These are phyloP conservation scores for Picea sitchensis DNA, from an alignment of 75 land plant species.

Conservation along the genomic window DNA sequence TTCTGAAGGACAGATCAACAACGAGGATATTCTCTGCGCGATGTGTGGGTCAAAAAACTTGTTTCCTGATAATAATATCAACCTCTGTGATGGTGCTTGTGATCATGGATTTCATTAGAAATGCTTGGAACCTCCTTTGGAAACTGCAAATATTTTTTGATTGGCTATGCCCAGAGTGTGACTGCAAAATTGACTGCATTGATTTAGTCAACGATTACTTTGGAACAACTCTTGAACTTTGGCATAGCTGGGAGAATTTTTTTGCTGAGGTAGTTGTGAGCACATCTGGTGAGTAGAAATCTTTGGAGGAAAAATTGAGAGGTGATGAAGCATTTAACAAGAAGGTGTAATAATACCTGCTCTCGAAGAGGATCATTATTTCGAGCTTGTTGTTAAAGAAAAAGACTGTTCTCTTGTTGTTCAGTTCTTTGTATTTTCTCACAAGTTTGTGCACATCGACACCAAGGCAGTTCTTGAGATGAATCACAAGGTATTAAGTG, in stretches of 20 bases:
- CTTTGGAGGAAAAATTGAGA: background rate
- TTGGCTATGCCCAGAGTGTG: slow-evolving; percentile 97
- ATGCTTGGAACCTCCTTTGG: slow-evolving; percentile 72
- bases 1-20: background rate
- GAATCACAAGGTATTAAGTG: slow-evolving; percentile 60
- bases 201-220: slow-evolving; percentile 61
- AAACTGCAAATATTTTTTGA: slow-evolving; percentile 68
- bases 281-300: background rate
- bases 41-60: slow-evolving; percentile 63
- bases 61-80: slow-evolving; percentile 62
- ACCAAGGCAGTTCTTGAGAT: slow-evolving; percentile 58
- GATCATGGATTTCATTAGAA: slow-evolving; percentile 82
- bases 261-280: slow-evolving; percentile 19
- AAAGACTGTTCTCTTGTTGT: slow-evolving; percentile 41
- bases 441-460: slow-evolving; percentile 73
- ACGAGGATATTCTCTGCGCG: slow-evolving; percentile 85
- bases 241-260: slow-evolving; percentile 66
- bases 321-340: too few species aligned
- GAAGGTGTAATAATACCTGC: slow-evolving; percentile 5
- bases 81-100: slow-evolving; percentile 85
- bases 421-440: slow-evolving; percentile 81
- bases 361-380: slow-evolving; percentile 25
- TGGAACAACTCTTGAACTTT: too few species aligned
- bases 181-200: slow-evolving; percentile 86
- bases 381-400: background rate